Evolutionary conservation across 805 yeast genomes (phyloP).

Genomic region (Hanseniaspora jakobsenii): DNA sequence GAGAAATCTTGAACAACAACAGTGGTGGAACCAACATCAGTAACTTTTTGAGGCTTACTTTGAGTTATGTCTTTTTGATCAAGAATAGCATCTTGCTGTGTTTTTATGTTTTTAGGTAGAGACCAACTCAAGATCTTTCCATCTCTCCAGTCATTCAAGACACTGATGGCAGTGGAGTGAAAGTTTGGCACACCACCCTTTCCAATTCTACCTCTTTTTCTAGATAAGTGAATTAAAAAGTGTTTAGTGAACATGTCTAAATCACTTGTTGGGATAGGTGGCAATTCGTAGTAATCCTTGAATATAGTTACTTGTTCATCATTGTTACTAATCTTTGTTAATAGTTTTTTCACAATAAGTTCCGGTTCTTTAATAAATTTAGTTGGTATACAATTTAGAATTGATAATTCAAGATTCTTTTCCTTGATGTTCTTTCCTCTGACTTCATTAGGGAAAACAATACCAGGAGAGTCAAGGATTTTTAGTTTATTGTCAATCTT

Average conservation of each 20-base stretch:
- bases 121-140: constrained; percentile 91
- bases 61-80: constrained; percentile 29
- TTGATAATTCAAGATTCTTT: constrained; percentile 78
- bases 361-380: constrained; percentile 74
- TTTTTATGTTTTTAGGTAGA: constrained; percentile 49
- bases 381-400: constrained; percentile 81
- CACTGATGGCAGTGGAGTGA: constrained; percentile 67
- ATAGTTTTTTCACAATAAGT: constrained; percentile 63
- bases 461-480: constrained; percentile 92
- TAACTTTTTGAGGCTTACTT: constrained; percentile 37
- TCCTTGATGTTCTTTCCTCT: constrained; percentile 43
- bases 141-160: constrained; percentile 92
- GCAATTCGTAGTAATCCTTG: constrained; percentile 60
- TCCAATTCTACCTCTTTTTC: constrained; percentile 83
- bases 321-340: constrained; percentile 64
- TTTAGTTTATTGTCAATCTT: constrained; percentile 83
- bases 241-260: constrained; percentile 72
- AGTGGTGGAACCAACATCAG: constrained; percentile 28
- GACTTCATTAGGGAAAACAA: constrained; percentile 73
- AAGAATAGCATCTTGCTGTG: constrained; percentile 21
- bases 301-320: constrained; percentile 68
- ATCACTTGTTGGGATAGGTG: constrained; percentile 62
- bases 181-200: constrained; percentile 89
- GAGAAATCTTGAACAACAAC: constrained; percentile 86
- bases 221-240: constrained; percentile 81